phyloP scores from a whole-genome alignment of 1,139 yeast genomes.

The Protomyces gravidus region DNA sequence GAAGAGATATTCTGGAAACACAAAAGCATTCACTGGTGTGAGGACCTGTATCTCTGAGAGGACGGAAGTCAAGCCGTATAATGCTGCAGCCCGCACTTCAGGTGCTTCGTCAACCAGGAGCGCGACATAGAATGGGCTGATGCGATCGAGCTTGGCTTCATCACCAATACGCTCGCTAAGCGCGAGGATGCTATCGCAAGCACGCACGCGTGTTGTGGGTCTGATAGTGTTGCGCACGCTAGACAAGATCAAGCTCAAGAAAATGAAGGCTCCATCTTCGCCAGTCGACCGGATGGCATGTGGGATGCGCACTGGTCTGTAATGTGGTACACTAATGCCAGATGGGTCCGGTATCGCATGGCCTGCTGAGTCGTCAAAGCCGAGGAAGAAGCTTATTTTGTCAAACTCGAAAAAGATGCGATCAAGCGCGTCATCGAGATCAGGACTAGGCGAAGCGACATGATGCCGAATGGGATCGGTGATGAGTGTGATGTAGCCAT shows the following conservation, averaged over 20 bases:
- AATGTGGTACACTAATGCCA: conserved; percentile 37
- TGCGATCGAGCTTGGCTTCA: conserved; percentile 78
- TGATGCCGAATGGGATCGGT: conserved; percentile 39
- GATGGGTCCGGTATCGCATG: conserved; percentile 15
- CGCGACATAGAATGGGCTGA: conserved; percentile 69
- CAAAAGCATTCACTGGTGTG: conserved; percentile 17
- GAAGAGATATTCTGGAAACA: conserved; percentile 38
- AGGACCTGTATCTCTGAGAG: conserved; percentile 1
- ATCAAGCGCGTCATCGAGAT: conserved; percentile 58
- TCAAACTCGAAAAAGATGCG: conserved; percentile 51
- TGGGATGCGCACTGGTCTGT: conserved; percentile 31
- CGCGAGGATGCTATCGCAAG: conserved; percentile 71
- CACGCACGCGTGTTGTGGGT: conserved; percentile 60
- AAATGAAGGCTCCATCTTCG: conserved; percentile 52
- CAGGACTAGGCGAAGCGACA: conserved; percentile 39
- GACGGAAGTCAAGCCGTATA: conserved; percentile 49
- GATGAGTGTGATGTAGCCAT: conserved; percentile 57
- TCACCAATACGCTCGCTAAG: conserved; percentile 74
- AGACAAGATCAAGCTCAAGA: conserved; percentile 62
- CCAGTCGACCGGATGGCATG: conserved; percentile 43
- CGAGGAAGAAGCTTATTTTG: conserved; percentile 35
- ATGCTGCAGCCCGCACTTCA: conserved; percentile 53
- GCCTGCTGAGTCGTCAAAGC: conserved; percentile 29
- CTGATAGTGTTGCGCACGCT: conserved; percentile 61
- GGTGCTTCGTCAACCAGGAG: conserved; percentile 53